A percentile compares a stretch with the other conserved stretches of the same genome.
phyloP scores from a whole-genome alignment of 805 yeast genomes.

The Metschnikowia cerradonensis region DNA sequence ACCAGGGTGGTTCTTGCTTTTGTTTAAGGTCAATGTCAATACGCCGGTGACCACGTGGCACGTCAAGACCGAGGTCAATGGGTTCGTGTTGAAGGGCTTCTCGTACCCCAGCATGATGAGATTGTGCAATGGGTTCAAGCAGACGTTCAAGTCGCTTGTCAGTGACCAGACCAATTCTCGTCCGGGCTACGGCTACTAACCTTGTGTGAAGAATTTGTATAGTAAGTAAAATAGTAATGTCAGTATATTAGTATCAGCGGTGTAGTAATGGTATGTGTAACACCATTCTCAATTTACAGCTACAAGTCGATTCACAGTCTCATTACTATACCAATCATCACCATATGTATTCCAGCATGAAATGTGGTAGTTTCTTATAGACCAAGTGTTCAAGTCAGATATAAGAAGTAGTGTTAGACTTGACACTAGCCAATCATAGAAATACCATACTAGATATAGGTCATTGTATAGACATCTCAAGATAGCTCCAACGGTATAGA shows the following conservation, averaged over 20 bases:
- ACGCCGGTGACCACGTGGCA: conserved; percentile 80
- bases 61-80: conserved; percentile 84
- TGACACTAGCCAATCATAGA: no score
- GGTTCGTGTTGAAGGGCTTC: conserved; percentile 74
- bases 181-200: conserved; percentile 14
- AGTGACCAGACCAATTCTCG: conserved; percentile 17
- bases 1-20: conserved; percentile 89
- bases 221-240: background rate
- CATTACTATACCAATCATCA: no score
- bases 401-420: no score
- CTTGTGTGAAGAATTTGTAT: background rate
- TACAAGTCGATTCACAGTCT: no score
- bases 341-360: no score
- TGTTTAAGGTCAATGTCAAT: conserved; percentile 75
- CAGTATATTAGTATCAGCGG: background rate
- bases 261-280: no score
- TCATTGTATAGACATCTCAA: no score
- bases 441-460: no score
- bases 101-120: conserved; percentile 85
- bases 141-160: conserved; percentile 40
- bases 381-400: no score
- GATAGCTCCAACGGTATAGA: no score
- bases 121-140: conserved; percentile 93
- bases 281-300: no score
- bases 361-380: no score